Evolutionary conservation across 176 grass and related monocot species (phyloP).

Genomic region (Oryza coarctata): DNA sequence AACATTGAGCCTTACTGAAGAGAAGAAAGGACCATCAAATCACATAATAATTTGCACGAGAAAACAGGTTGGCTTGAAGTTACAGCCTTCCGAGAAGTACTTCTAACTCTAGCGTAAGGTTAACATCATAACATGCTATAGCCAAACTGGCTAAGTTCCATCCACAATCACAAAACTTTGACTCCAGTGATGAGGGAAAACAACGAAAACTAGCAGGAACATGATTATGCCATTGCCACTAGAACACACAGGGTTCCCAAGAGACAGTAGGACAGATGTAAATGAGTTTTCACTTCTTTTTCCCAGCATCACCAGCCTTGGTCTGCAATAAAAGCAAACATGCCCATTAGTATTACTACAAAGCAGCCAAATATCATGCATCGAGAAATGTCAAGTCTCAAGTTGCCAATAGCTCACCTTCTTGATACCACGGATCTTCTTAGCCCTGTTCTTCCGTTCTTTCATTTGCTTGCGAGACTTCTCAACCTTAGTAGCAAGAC

Average conservation of each 20-base stretch:
- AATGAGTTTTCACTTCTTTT: slow-evolving; percentile 61
- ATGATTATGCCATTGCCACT: slow-evolving; percentile 29
- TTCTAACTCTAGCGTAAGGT: background rate
- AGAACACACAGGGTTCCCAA: slow-evolving; percentile 16
- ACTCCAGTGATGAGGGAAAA: background rate
- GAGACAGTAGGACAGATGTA: slow-evolving; percentile 12
- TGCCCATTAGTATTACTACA: background rate
- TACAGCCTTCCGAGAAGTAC: background rate
- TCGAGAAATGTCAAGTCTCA: background rate
- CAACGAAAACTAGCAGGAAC: slow-evolving; percentile 23
- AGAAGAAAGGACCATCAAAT: background rate
- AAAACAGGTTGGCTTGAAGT: slow-evolving; percentile 16
- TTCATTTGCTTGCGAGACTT: slow-evolving; percentile 84
- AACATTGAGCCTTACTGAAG: background rate
- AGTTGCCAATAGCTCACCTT: slow-evolving; percentile 47
- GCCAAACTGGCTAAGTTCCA: slow-evolving; percentile 35
- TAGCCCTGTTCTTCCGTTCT: slow-evolving; percentile 76
- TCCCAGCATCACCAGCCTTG: slow-evolving; percentile 67
- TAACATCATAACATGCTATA: slow-evolving; percentile 38
- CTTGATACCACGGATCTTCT: slow-evolving; percentile 74
- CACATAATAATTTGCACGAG: background rate
- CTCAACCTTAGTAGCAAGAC: slow-evolving; percentile 71
- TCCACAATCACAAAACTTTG: slow-evolving; percentile 31
- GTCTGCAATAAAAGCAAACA: slow-evolving; percentile 29
- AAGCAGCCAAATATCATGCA: background rate